Conservation (phyloP, 306 rosid species). For the Trifolium repens region DNA sequence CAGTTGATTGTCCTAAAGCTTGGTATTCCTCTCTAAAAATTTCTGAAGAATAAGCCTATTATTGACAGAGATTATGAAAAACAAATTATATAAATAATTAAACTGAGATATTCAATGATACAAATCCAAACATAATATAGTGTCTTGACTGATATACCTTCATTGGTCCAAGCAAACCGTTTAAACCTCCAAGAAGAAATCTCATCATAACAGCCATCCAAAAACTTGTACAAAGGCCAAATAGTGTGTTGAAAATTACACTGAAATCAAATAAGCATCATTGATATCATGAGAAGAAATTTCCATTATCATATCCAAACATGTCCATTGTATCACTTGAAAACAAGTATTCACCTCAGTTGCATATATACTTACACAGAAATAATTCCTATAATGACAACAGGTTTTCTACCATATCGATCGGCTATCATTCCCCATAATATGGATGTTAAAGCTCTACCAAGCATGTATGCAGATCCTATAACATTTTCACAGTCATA, state of each 20-base stretch:
- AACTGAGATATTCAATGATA: neutral
- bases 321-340: too few relatives aligned
- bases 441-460: constrained; percentile 78
- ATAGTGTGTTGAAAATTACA: constrained; percentile 76
- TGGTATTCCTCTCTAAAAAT: constrained; percentile 74
- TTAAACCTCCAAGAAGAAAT: constrained; percentile 82
- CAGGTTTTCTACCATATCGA: constrained; percentile 88
- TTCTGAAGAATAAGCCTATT: constrained; percentile 82
- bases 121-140: neutral
- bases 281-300: neutral
- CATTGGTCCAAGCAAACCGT: constrained; percentile 89
- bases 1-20: constrained; percentile 80
- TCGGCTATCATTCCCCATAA: constrained; percentile 86
- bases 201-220: constrained; percentile 85
- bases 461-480: constrained; percentile 88
- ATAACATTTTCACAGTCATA: constrained; percentile 17
- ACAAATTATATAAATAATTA: neutral
- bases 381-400: constrained; percentile 61
- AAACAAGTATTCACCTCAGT: neutral
- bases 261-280: constrained; percentile 46
- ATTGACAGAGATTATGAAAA: constrained; percentile 16
- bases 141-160: constrained; percentile 54
- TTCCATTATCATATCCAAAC: too few relatives aligned
- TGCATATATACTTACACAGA: constrained; percentile 53
- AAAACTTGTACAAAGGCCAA: constrained; percentile 83